Conservation (phyloP, 2,329 filamentous ascomycete species). For the Fonsecaea multimorphosa region DNA sequence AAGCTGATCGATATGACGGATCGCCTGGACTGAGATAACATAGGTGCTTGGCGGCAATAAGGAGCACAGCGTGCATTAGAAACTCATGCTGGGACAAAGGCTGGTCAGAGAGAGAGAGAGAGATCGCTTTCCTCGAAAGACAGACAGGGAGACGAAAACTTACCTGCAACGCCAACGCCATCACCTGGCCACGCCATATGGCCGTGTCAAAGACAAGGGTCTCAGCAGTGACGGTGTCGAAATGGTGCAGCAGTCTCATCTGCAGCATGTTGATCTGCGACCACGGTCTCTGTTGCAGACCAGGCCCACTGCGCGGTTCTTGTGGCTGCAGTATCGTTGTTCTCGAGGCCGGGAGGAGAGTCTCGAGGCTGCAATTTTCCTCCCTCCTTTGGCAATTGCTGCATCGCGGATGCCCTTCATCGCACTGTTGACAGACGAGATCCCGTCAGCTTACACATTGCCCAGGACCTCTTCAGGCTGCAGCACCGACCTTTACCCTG, state of each 20-base stretch:
- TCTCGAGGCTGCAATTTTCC: not conserved
- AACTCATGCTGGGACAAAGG: slow-evolving; percentile 9
- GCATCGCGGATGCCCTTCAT: not conserved
- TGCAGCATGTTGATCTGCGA: slow-evolving; percentile 13
- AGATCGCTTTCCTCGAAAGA: not conserved
- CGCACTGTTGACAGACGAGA: not conserved
- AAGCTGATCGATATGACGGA: not conserved
- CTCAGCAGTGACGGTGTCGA: slow-evolving; percentile 2
- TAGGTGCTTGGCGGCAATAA: not conserved
- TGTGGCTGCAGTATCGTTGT: not conserved
- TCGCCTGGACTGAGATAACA: slow-evolving; percentile 1
- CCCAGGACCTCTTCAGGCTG: not conserved
- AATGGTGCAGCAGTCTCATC: slow-evolving; percentile 15
- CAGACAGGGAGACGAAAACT: not conserved
- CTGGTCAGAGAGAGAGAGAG: not conserved
- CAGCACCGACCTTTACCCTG: slow-evolving; percentile 5
- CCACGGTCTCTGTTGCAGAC: not conserved
- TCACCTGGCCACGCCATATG: not conserved
- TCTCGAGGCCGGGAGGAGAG: not conserved
- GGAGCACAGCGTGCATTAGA: slow-evolving; percentile 15
- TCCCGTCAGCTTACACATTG: not conserved
- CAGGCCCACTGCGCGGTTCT: not conserved
- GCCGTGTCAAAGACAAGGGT: slow-evolving; percentile 1
- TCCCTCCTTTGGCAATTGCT: not conserved
- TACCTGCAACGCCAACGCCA: not conserved